A percentile compares a stretch with the other conserved stretches of the same genome.
Evolutionary conservation across 305 asterid species (phyloP).

Genomic region (Stenogyne calaminthoides): DNA sequence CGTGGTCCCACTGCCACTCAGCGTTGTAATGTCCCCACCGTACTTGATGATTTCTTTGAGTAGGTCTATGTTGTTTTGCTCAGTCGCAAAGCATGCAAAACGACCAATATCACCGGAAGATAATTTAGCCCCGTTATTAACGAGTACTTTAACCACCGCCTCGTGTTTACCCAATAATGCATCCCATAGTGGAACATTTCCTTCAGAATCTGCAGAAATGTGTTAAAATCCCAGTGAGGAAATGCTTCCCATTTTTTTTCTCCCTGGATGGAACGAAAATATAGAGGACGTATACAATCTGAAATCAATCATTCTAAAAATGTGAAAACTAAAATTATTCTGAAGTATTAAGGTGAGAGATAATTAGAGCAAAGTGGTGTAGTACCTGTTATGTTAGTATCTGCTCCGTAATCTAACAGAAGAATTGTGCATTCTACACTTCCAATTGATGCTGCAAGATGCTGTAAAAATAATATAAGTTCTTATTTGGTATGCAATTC

Average conservation of each 20-base stretch:
- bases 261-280: neutral
- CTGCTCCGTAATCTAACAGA: slow-evolving; percentile 72
- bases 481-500: neutral
- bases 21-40: slow-evolving; percentile 65
- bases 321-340: neutral
- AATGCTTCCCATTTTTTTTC: neutral
- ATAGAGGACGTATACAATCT: neutral
- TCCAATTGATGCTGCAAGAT: slow-evolving; percentile 67
- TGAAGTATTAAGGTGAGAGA: neutral
- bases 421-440: slow-evolving; percentile 53
- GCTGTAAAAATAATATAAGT: slow-evolving; percentile 47
- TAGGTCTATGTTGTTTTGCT: slow-evolving; percentile 60
- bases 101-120: slow-evolving; percentile 64
- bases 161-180: slow-evolving; percentile 65
- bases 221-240: neutral
- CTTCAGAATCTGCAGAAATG: slow-evolving; percentile 70
- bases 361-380: neutral
- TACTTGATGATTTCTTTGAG: slow-evolving; percentile 53
- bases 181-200: slow-evolving; percentile 78
- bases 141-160: slow-evolving; percentile 45
- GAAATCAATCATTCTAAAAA: neutral
- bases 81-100: slow-evolving; percentile 65
- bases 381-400: slow-evolving; percentile 63
- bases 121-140: slow-evolving; percentile 63
- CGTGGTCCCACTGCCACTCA: slow-evolving; percentile 57